phyloP scores from a whole-genome alignment of 139 green algal species.

The Coelastrella sp. region DNA sequence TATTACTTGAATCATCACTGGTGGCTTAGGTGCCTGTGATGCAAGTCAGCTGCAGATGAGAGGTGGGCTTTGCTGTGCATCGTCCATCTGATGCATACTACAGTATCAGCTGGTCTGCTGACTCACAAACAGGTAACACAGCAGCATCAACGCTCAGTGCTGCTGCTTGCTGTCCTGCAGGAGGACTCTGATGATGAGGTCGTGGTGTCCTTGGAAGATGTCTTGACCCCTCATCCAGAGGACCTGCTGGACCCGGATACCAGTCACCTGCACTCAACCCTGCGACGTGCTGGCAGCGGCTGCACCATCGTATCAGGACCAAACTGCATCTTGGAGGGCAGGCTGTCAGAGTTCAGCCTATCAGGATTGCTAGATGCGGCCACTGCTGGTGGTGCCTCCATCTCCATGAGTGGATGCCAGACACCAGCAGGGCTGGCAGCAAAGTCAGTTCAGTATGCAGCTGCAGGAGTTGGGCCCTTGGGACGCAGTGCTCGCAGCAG shows the following conservation, averaged over 20 bases:
- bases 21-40: too few species aligned
- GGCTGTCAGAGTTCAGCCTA: neutral
- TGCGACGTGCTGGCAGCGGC: neutral
- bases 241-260: slow-evolving; percentile 29
- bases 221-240: slow-evolving; percentile 31
- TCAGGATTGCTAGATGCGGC: neutral
- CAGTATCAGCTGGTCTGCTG: too few species aligned
- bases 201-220: slow-evolving; percentile 34
- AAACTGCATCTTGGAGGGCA: neutral
- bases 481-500: neutral
- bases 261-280: neutral
- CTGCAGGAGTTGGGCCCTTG: too few species aligned
- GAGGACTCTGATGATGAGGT: slow-evolving; percentile 49
- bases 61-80: too few species aligned
- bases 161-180: neutral
- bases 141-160: neutral
- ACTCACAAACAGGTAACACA: too few species aligned
- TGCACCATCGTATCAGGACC: slow-evolving; percentile 20
- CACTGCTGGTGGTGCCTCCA: neutral
- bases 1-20: too few species aligned
- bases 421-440: neutral
- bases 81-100: too few species aligned
- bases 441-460: neutral
- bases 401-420: neutral
- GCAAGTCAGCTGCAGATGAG: too few species aligned